Evolutionary conservation across 306 rosid genomes (phyloP), one percentile per base, ranked within the genome.

Genomic region (Vicia faba): DNA sequence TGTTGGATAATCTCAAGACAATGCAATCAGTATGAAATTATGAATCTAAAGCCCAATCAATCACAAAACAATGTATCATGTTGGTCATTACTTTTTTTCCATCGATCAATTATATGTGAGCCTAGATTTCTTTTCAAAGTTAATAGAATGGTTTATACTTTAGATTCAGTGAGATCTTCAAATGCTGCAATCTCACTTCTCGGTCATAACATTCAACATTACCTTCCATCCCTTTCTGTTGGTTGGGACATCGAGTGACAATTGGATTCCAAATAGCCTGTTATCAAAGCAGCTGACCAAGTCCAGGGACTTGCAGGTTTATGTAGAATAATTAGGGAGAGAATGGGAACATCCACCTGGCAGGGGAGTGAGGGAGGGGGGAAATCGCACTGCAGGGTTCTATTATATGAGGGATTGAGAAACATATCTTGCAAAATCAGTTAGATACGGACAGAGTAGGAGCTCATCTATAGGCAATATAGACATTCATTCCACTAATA

Each of bases 121-220:
- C 61, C 65, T 31, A 6, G 63, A 50, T 41, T 36, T 67, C 45
- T 20, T 61, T 51, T 36, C 49, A 23, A 61, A 39, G 44, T 44
- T 55, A 64, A 59, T 38, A 64, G 64, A 19, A 31, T 55, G 15
- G 44, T 51, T 31, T 26, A 28, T 55, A 38, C 15, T 51, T 46
- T 14, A 1, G 60, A 18, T 51, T 53, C 64, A 16, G 31, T 18
- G 45, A 61, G 55, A 2, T 1, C 28, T 25, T 25, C 28, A 60
- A 12, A 73, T 44, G 60, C 58, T 78, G 31, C 72, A 60, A 45
- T 13, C 44, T 29, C 44, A 58, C 66, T 33, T 61, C 57, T 51
- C 57, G 11, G 31, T 11, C 59, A 14, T 28, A 69, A 49, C 31
- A 44, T 64, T 64, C 57, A 58, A 25, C 25, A 25, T 28, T 31